Evolutionary conservation across 495 filamentous ascomycete genomes (phyloP).

Genomic region (Pseudoneurospora amorphoporcata): DNA sequence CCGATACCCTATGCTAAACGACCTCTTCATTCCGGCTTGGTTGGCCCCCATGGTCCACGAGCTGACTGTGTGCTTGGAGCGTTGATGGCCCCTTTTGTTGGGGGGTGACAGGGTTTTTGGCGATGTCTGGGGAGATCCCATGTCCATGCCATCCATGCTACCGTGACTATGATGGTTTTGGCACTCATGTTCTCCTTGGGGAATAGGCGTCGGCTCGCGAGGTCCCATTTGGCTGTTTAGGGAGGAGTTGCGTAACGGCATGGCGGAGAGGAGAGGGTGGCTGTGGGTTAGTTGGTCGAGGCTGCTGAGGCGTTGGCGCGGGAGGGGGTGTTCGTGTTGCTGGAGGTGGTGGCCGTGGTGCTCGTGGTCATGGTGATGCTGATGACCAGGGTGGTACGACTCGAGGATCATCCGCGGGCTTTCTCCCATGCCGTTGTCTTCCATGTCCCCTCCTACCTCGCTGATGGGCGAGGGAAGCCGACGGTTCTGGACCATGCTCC

Average conservation of each 20-base stretch:
- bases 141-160: conserved; percentile 17
- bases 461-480: conserved; percentile 63
- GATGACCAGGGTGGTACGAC: conserved; percentile 7
- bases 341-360: neutral
- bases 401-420: conserved; percentile 32
- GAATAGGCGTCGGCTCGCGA: neutral
- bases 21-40: conserved; percentile 50
- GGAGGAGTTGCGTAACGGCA: conserved; percentile 7
- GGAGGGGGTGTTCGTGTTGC: conserved; percentile 7
- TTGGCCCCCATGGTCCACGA: conserved; percentile 28
- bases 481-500: conserved; percentile 37
- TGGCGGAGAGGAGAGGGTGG: conserved; percentile 20
- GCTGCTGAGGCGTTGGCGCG: conserved; percentile 7
- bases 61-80: conserved; percentile 38
- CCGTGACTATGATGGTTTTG: neutral
- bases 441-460: conserved; percentile 44
- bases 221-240: neutral
- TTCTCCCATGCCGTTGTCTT: conserved; percentile 21
- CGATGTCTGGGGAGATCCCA: neutral
- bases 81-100: conserved; percentile 28
- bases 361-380: conserved; percentile 13
- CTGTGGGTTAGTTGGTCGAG: conserved; percentile 23
- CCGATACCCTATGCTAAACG: conserved; percentile 74
- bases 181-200: conserved; percentile 1
- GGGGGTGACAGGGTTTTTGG: conserved; percentile 24